Base-by-base conservation (phyloP, 2,329 filamentous ascomycete species). In the Ophiostoma quercus region DNA sequence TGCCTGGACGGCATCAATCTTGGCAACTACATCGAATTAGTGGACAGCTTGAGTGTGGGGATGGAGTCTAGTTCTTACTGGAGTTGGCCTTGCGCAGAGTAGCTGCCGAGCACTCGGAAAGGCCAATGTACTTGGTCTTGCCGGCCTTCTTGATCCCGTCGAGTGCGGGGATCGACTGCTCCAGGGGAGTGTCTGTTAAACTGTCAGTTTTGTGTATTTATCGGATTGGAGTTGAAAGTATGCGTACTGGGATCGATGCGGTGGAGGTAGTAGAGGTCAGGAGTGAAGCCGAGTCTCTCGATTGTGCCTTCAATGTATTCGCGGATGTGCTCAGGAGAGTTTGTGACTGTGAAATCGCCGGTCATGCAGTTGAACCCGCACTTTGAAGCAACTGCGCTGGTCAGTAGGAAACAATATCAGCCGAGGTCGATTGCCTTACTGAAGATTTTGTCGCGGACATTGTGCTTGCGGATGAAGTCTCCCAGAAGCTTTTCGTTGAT, bases 381-480 rank as follows among this genome's bases (percentile, higher is more conserved):
- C 22, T 57, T 57, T 57, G 51, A 57, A 1, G 51, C 51, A 25
- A 57, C 51, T 57, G 5, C 3, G 5, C 16, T 9, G n/a, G 22
- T 57, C 12, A 57, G 51, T 57, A 12, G 25, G 12, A 8, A n/a
- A 6, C 1, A 6, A 5, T 7, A 7, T 47, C 19, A 19, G 11
- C 19, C 0, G 6, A n/a, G 6, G 16, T n/a, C 6, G 5, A 16
- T 47, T n/a, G 16, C 43, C 51, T 25, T 57, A 57, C 51, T 25
- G 3, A 22, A 57, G 9, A 57, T 7, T 8, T 57, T 57, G 51
- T 57, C 51, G n/a, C n/a, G 51, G 9, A 12, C 51, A 57, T 57
- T 57, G n/a, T 57, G 51, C 51, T 57, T 57, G 8, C 51, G 51
- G n/a, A 57, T 57, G n/a, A 25, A 54, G 51, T 54, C 51, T 22